Base-by-base conservation (phyloP, 176 grass and related monocot species). In the Panicum miliaceum region DNA sequence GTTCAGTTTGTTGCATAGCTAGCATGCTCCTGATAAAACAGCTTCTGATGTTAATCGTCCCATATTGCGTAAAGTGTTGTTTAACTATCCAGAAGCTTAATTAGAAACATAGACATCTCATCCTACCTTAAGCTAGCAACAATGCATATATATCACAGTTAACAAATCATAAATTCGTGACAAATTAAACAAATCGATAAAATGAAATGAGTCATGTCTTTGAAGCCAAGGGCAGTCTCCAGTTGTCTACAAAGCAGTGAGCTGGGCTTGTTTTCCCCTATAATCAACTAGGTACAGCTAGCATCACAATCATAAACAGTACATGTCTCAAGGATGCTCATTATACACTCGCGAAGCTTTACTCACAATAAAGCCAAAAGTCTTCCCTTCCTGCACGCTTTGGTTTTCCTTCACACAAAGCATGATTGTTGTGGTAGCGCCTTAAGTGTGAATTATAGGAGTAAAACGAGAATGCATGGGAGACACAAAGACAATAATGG, bases 181-280 rank as follows among this genome's bases (percentile, higher is more conserved):
- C 19, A 23, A 57, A n/a, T 23, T 3, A n/a, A 57, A 57, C 7
- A 57, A 23, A 13, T 53, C 10, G 3, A 57, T 22, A 23, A 57
- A 57, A n/a, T n/a, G 6, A 57, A 23, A 58, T 25, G 8, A 81
- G 50, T 51, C 67, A 86, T 86, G 16, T 41, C 73, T 83, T 86
- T 37, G 58, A 86, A 86, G 84, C 65, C 45, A 90, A 78, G 84
- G 26, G 20, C 57, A 61, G 76, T 77, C 79, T 64, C 22, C 23
- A 29, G 40, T 35, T 48, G 79, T 82, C 84, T 82, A 73, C 51
- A 86, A 90, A 90, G 84, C 22, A 73, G 48, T 79, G 56, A 58
- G 56, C 25, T 59, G 56, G 56, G 25, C 19, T 14, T 51, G 71
- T 52, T 73, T 27, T 64, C 12, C 29, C 73, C n/a, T 65, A 23